Evolutionary conservation across 768 basidiomycete genomes (phyloP), one percentile per base, ranked within the genome.

Genomic region (Russula ochroleuca): DNA sequence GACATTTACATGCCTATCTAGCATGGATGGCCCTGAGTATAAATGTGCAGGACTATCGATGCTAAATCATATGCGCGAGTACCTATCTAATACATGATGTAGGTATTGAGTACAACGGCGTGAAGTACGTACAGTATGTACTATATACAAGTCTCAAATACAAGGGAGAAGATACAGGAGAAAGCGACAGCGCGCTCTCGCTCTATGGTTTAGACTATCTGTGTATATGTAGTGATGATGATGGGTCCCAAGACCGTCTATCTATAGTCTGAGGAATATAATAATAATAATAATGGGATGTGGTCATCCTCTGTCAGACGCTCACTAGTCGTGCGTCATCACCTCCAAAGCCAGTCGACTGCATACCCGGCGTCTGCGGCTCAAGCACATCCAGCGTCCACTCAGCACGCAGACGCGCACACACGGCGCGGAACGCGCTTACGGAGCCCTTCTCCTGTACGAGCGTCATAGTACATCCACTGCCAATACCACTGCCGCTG

Each of bases 381-480:
- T 67, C 61, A 43, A 68, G 65, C 58, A 58, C 49, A 56, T 80
- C 80, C 65, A 81, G 68, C 40, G 75, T 77, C 83, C 92, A 94
- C 66, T 84, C 81, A 45, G 85, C 83, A 70, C 86, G 83, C 68
- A 95, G 73, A 67, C 83, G 81, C 70, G 83, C 83, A 78, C 88
- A 91, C 13, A 94, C 79, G 6, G 80, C 77, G 73, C 86, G 87
- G 78, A 97, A 96, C 51, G 90, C 87, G 59, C 92, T 88, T 71
- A 89, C 81, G 7, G 93, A 91, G 28, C 95, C 95, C 74, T 94
- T 97, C 78, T 97, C 94, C 67, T 91, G 86, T 25, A 90, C 81
- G 69, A 98, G 76, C 59, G 86, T 85, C 65, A 95, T 82, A 48
- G 84, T 85, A 48, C 88, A 90, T 60, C 78, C 72, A 67, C 78